Evolutionary conservation across 148 eudicot genomes (phyloP).

Genomic region (Rheum nobile): DNA sequence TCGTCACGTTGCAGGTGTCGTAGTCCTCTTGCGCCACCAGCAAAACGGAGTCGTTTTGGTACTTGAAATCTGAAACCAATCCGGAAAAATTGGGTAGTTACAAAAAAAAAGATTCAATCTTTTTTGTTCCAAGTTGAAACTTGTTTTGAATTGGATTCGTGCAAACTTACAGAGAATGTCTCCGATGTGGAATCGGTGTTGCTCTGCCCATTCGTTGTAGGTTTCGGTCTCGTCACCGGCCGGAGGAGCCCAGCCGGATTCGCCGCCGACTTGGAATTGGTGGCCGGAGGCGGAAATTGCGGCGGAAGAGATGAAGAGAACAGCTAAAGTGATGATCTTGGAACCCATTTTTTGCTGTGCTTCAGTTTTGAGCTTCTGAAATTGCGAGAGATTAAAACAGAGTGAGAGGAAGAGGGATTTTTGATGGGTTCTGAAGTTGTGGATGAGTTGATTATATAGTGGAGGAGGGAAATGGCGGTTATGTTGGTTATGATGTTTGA

Average conservation of each 20-base stretch:
- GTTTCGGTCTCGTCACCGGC: neutral
- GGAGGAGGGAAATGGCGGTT: neutral
- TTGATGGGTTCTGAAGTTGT: neutral
- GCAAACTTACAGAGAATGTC: constrained; percentile 3
- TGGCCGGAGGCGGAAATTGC: neutral
- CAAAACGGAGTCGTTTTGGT: constrained; percentile 55
- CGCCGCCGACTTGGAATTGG: neutral
- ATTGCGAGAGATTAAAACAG: neutral
- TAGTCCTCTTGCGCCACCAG: constrained; percentile 40
- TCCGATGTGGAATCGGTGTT: constrained; percentile 8
- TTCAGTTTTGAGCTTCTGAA: neutral
- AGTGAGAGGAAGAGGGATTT: neutral
- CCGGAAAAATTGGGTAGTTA: neutral
- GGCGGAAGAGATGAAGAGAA: neutral
- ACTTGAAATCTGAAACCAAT: constrained; percentile 48
- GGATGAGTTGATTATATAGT: neutral
- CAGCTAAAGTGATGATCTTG: neutral
- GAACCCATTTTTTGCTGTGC: neutral
- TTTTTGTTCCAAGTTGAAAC: neutral
- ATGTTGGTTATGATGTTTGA: neutral
- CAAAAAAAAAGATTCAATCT: neutral
- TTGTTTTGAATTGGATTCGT: neutral
- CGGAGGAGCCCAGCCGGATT: neutral
- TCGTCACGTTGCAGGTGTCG: constrained; percentile 20
- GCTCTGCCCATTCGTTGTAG: constrained; percentile 10